Evolutionary conservation across 2,329 filamentous ascomycete genomes (phyloP).

Genomic region (Epichloe amarillans): DNA sequence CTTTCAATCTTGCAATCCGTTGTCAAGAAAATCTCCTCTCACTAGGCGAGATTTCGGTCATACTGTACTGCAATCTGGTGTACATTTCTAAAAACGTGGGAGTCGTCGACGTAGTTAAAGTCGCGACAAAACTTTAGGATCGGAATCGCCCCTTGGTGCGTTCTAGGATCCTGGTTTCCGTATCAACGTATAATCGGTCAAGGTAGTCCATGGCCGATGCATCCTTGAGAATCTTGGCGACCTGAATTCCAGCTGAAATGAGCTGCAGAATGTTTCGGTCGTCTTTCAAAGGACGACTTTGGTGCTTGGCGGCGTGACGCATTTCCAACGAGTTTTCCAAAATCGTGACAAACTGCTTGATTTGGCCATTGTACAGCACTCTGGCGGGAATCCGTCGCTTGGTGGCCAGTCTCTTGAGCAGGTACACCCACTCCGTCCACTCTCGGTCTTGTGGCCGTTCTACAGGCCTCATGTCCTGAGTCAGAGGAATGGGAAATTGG

Average conservation of each 20-base stretch:
- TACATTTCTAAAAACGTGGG: conserved; percentile 9
- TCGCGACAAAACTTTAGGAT: conserved; percentile 13
- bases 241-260: conserved; percentile 76
- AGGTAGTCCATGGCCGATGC: conserved; percentile 71
- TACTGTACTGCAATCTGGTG: not conserved
- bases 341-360: conserved; percentile 81
- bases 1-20: not conserved
- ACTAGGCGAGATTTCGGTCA: not conserved
- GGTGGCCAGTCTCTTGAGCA: conserved; percentile 73
- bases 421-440: conserved; percentile 87
- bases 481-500: conserved; percentile 76
- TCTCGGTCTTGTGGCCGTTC: conserved; percentile 65
- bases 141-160: conserved; percentile 29
- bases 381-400: conserved; percentile 75
- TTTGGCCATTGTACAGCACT: conserved; percentile 78
- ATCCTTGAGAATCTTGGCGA: conserved; percentile 78
- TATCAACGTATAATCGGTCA: conserved; percentile 69
- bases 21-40: not conserved
- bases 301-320: conserved; percentile 73
- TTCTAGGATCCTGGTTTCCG: conserved; percentile 66
- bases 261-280: conserved; percentile 80
- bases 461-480: conserved; percentile 67
- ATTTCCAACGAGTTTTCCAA: conserved; percentile 81
- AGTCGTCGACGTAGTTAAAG: not conserved
- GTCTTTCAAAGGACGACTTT: conserved; percentile 72